These are phyloP conservation scores for Suillus plorans DNA, from an alignment of 768 basidiomycete species.

Conservation along the genomic window DNA sequence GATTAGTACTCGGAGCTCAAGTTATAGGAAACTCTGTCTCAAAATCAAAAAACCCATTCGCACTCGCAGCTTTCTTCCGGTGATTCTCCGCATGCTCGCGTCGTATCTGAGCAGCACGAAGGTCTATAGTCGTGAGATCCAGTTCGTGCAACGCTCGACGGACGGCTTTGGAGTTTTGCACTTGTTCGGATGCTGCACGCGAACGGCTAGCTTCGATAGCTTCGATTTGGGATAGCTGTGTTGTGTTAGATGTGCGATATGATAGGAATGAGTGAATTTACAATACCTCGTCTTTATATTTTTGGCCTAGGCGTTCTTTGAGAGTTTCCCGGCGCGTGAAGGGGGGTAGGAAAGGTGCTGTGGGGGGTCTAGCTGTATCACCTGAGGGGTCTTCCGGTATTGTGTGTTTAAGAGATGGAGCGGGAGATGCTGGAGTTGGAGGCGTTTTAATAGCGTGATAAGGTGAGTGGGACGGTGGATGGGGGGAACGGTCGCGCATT, in stretches of 20 bases:
- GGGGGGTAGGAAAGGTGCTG: conserved; percentile 30
- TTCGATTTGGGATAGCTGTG: conserved; percentile 22
- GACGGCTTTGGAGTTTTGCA: conserved; percentile 37
- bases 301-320: background rate
- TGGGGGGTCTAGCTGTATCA: conserved; percentile 10
- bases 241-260: background rate
- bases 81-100: conserved; percentile 58
- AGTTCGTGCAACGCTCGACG: conserved; percentile 61
- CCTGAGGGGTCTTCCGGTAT: background rate
- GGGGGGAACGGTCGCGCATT: conserved; percentile 8
- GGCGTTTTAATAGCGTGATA: conserved; percentile 5
- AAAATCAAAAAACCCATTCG: conserved; percentile 57
- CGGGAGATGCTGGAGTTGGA: conserved; percentile 12
- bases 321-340: conserved; percentile 25
- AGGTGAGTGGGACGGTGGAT: background rate
- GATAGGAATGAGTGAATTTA: background rate
- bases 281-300: conserved; percentile 24
- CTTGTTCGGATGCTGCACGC: conserved; percentile 39
- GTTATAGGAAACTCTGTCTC: conserved; percentile 32
- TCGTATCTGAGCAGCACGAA: conserved; percentile 56
- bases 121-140: conserved; percentile 57
- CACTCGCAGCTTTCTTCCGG: conserved; percentile 55
- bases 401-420: conserved; percentile 3
- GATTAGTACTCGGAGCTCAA: background rate
- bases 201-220: conserved; percentile 40